Base-by-base conservation (phyloP, 106 monocot species). In the Vanilla planifolia region DNA sequence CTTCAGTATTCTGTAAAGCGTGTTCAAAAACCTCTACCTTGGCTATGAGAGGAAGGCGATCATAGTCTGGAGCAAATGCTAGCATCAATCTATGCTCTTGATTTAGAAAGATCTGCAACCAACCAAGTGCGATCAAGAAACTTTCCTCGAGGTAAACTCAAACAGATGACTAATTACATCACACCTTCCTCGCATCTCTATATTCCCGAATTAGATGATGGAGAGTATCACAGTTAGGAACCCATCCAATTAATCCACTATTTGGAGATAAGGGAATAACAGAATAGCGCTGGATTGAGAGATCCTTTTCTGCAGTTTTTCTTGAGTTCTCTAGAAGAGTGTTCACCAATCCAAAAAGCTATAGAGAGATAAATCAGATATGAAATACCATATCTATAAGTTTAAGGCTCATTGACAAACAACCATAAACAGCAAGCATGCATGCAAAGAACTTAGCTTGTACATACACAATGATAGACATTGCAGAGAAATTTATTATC, bases 1-100 rank as follows among this genome's bases (percentile, higher is more conserved):
- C 96, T 62, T 98, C 96, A 19, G 91, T 91, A 50, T 82, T 88
- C 60, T 88, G 81, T 53, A 98, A 62, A 69, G 91, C 91, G 80
- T 91, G 84, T 67, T 91, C 84, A 85, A 98, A 98, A 5, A 81
- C 96, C 85, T 98, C 96, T 5, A 98, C 91, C 48, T 98, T 98
- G 8, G 84, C 79, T 45, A 92, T 85, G 5, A 98, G 79, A 5
- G 96, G 96, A 66, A 98, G 75, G 56, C 84, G 81, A 39, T 98
- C 96, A 80, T 98, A 98, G 64, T 98, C 91, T 19, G 96, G 96
- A 25, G 96, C 87, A 68, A 98, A 98, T 48, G 74, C 84, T 62
- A 92, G 78, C 91, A 98, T 98, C 57, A 88, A 74, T 60, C 88
- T 79, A 20, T 92, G 87, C 69, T 98, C 96, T 75, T 91, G 96